Percentiles rank a stretch among this genome's conserved stretches.
These are phyloP conservation scores for Acer saccharum DNA, from an alignment of 345 rosid genomes.

Conservation along the genomic window DNA sequence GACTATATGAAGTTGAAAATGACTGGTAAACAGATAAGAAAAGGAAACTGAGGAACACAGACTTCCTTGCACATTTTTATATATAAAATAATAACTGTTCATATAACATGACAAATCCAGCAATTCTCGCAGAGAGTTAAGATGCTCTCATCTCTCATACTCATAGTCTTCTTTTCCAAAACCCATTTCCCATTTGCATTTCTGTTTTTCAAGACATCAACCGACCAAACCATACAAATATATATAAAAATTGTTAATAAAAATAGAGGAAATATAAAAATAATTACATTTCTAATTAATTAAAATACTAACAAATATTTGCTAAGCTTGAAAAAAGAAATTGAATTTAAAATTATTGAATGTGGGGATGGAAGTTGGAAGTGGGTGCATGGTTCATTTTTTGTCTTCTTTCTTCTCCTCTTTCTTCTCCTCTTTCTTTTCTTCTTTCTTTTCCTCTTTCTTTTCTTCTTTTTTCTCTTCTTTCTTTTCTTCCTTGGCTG, in stretches of 20 bases:
- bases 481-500: constrained; percentile 93
- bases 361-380: neutral
- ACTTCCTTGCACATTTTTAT: neutral
- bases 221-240: neutral
- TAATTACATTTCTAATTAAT: neutral
- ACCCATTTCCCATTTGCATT: neutral
- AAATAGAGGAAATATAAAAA: neutral
- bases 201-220: neutral
- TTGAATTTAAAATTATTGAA: neutral
- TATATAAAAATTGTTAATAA: neutral
- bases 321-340: neutral
- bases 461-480: constrained; percentile 65
- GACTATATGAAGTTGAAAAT: neutral
- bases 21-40: constrained; percentile 1
- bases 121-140: neutral
- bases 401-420: constrained; percentile 39
- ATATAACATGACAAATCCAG: constrained; percentile 10
- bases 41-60: constrained; percentile 10
- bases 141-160: no score
- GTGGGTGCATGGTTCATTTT: neutral
- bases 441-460: constrained; percentile 57
- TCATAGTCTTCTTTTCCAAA: no score
- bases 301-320: neutral
- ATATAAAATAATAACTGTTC: neutral
- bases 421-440: constrained; percentile 42